These are phyloP conservation scores for Candida germanica DNA, from an alignment of 805 yeast species.

Conservation along the genomic window DNA sequence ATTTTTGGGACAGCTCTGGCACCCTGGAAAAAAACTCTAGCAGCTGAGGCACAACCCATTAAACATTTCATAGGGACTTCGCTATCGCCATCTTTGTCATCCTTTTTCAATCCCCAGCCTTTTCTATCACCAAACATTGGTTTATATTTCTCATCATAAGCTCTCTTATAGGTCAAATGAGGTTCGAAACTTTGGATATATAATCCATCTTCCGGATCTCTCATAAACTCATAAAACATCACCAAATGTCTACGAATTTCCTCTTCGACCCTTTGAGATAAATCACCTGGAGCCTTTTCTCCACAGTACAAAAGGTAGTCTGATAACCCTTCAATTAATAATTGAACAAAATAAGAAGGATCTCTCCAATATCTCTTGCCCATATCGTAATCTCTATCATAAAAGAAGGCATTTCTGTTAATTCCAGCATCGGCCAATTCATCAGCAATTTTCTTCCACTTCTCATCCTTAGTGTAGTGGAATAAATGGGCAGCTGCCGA, in stretches of 20 bases:
- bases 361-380: conserved; percentile 63
- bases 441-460: conserved; percentile 47
- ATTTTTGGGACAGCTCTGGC: conserved; percentile 48
- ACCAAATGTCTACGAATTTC: conserved; percentile 54
- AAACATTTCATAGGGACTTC: conserved; percentile 44
- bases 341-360: conserved; percentile 58
- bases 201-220: conserved; percentile 56
- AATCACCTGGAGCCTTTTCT: conserved; percentile 32
- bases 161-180: conserved; percentile 48
- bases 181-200: conserved; percentile 62
- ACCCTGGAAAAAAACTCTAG: conserved; percentile 65
- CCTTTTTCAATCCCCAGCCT: conserved; percentile 45
- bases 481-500: conserved; percentile 52
- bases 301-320: conserved; percentile 57
- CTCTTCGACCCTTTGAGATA: conserved; percentile 32
- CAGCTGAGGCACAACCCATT: conserved; percentile 66
- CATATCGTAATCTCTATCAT: conserved; percentile 59
- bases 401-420: conserved; percentile 52
- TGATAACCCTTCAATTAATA: conserved; percentile 64
- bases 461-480: conserved; percentile 45
- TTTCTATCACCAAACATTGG: conserved; percentile 55
- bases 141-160: conserved; percentile 46
- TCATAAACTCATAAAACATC: conserved; percentile 54
- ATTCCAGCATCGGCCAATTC: conserved; percentile 58
- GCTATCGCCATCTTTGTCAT: conserved; percentile 48